phyloP scores from a whole-genome alignment of 177 flowering plant genomes.

The Vitis hybrid region DNA sequence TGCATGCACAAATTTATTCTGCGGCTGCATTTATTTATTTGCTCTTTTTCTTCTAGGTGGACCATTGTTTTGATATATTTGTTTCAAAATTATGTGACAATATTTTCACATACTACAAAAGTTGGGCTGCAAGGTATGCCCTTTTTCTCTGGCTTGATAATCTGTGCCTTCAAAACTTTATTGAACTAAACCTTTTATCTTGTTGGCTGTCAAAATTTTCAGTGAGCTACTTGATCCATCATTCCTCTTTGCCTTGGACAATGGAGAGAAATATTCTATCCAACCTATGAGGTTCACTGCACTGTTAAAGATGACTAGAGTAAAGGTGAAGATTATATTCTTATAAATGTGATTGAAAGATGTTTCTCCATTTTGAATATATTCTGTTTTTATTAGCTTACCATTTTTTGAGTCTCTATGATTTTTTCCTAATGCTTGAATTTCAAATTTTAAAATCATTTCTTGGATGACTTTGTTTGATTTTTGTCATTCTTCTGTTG shows the following conservation, averaged over 20 bases:
- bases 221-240: conserved; percentile 96
- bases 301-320: conserved; percentile 80
- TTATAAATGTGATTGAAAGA: background rate
- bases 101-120: conserved; percentile 88
- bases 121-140: conserved; percentile 91
- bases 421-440: no score
- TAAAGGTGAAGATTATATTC: conserved; percentile 55
- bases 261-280: conserved; percentile 81
- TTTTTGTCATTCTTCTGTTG: no score
- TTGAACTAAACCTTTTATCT: background rate
- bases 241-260: conserved; percentile 88
- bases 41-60: conserved; percentile 55
- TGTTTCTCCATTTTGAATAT: background rate
- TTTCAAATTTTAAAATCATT: no score
- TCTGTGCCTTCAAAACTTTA: background rate
- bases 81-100: conserved; percentile 75
- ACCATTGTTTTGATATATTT: conserved; percentile 94
- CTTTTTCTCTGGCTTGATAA: conserved; percentile 3
- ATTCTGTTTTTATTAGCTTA: background rate
- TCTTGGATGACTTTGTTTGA: no score
- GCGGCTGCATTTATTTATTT: background rate
- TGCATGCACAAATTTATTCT: background rate
- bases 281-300: conserved; percentile 78
- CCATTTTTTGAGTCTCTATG: no score
- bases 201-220: conserved; percentile 19